Evolutionary conservation across 2,329 filamentous ascomycete genomes (phyloP).

Genomic region (Colletotrichum tofieldiae): DNA sequence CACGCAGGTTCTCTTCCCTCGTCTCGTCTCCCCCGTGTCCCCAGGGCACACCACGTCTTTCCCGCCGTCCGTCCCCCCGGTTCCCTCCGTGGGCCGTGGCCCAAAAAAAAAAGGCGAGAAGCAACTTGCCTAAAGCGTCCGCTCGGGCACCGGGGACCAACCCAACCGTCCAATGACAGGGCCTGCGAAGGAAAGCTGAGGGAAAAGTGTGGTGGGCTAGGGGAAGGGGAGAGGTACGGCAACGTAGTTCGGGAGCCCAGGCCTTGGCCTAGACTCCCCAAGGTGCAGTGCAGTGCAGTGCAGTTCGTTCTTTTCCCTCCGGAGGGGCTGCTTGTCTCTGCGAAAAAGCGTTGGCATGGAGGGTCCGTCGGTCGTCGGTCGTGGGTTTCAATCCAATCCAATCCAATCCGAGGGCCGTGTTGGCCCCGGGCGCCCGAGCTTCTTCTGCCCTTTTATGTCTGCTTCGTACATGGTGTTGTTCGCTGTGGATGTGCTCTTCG

Average conservation of each 20-base stretch:
- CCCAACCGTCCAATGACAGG: neutral
- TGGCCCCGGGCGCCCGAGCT: neutral
- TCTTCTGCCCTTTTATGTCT: neutral
- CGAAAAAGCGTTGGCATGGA: neutral
- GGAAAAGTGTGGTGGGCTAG: neutral
- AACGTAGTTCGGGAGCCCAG: conserved; percentile 1
- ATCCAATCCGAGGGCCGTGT: neutral
- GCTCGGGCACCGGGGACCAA: neutral
- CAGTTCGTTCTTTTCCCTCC: neutral
- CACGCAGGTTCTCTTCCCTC: neutral
- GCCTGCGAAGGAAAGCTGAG: neutral
- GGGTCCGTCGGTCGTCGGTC: neutral
- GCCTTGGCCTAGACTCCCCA: neutral
- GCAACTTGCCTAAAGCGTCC: conserved; percentile 23
- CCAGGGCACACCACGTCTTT: conserved; percentile 1
- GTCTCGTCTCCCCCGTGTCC: no score
- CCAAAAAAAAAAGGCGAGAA: conserved; percentile 1
- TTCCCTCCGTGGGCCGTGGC: conserved; percentile 32
- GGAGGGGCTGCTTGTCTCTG: neutral
- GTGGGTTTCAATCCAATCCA: neutral
- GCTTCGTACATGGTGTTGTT: neutral
- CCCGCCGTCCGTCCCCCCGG: conserved; percentile 35
- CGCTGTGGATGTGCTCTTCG: neutral
- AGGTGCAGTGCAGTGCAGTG: neutral
- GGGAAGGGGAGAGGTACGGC: neutral